Conservation (phyloP, 257 asterid genomes). For the Echium plantagineum region DNA sequence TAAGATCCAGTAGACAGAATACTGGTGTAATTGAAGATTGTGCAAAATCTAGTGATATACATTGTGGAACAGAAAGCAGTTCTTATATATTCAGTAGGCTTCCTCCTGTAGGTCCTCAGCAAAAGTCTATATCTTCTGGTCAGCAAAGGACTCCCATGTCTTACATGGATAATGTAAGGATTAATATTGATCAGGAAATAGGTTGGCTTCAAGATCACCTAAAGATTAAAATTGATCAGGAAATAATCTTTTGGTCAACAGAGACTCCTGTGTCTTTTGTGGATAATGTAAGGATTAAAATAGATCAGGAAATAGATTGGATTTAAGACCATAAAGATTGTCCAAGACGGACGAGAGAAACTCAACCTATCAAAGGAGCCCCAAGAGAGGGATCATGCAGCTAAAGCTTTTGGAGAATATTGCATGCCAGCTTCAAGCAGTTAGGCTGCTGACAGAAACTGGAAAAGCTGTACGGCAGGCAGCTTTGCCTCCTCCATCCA, state of each 20-base stretch:
- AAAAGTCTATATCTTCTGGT: slow-evolving; percentile 21
- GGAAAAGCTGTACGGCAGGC: slow-evolving; percentile 43
- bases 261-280: slow-evolving; percentile 25
- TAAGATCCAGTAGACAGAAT: slow-evolving; percentile 17
- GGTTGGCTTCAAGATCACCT: too few relatives aligned
- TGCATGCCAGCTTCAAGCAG: slow-evolving; percentile 52
- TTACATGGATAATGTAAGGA: too few relatives aligned
- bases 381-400: slow-evolving; percentile 41
- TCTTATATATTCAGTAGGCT: slow-evolving; percentile 32
- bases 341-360: slow-evolving; percentile 69
- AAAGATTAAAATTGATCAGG: too few relatives aligned
- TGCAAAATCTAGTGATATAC: slow-evolving; percentile 15
- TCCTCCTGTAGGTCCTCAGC: slow-evolving; percentile 40
- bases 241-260: too few relatives aligned
- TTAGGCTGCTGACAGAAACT: slow-evolving; percentile 33
- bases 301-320: slow-evolving; percentile 47
- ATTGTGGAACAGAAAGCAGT: slow-evolving; percentile 21
- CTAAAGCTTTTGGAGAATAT: slow-evolving; percentile 63
- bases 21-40: slow-evolving; percentile 4
- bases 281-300: slow-evolving; percentile 48
- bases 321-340: slow-evolving; percentile 55
- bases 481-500: slow-evolving; percentile 54
- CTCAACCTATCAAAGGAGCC: slow-evolving; percentile 45
- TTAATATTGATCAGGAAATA: too few relatives aligned
- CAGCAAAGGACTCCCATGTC: slow-evolving; percentile 34